A percentile compares a stretch with the other conserved stretches of the same genome.
Evolutionary conservation across 1,284 basidiomycete genomes (phyloP).

Genomic region (Moniliella sp.): DNA sequence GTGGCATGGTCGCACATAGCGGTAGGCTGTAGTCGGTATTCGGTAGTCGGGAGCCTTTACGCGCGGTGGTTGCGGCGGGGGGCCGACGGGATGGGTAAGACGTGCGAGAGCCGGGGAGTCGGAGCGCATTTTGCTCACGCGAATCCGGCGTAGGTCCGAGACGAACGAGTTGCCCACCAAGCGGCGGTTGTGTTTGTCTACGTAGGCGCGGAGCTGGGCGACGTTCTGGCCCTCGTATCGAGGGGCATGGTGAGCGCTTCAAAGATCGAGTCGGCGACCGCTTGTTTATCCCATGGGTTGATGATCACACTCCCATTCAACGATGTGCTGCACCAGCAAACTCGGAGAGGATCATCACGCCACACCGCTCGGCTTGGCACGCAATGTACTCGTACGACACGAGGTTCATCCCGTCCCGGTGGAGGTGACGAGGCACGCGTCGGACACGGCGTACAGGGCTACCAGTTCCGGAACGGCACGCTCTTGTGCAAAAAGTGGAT

Average conservation of each 20-base stretch:
- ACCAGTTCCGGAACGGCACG: conserved; percentile 80
- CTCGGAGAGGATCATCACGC: conserved; percentile 90
- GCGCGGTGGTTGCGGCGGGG: too few species aligned
- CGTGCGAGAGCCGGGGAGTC: too few species aligned
- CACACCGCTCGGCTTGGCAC: conserved; percentile 72
- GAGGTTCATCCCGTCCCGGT: conserved; percentile 97
- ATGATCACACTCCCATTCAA: conserved; percentile 29
- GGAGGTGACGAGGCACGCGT: conserved; percentile 80
- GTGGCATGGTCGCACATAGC: too few species aligned
- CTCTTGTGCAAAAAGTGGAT: conserved; percentile 82
- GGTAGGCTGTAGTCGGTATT: too few species aligned
- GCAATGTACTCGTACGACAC: conserved; percentile 99
- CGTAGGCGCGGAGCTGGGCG: conserved; percentile 61
- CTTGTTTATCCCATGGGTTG: conserved; percentile 43
- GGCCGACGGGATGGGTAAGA: too few species aligned
- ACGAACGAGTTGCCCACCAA: conserved; percentile 19
- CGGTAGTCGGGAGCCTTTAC: too few species aligned
- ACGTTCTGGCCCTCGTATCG: conserved; percentile 64
- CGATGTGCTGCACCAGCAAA: conserved; percentile 85
- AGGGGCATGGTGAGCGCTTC: conserved; percentile 72
- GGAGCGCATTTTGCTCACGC: too few species aligned
- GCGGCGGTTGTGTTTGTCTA: conserved; percentile 27
- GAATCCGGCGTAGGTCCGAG: too few species aligned
- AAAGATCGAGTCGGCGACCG: conserved; percentile 84
- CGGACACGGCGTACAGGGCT: conserved; percentile 82